phyloP scores from a whole-genome alignment of 2,329 filamentous ascomycete species.

The Colletotrichum agaves region DNA sequence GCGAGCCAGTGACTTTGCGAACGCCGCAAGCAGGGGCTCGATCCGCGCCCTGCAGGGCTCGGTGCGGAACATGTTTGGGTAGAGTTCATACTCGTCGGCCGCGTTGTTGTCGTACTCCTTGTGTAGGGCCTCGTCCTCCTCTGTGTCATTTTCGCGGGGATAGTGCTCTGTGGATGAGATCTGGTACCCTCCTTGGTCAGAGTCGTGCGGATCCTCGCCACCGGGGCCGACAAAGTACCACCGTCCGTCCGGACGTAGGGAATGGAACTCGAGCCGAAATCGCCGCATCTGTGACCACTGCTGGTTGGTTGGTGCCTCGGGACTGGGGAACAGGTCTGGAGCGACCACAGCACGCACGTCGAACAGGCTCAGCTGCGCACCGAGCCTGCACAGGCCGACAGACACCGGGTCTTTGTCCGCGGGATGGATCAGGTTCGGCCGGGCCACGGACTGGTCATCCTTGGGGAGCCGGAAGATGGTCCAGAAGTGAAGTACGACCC shows the following conservation, averaged over 20 bases:
- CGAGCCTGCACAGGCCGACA: conserved; percentile 39
- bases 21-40: conserved; percentile 41
- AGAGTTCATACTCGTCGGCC: conserved; percentile 21
- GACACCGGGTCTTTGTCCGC: conserved; percentile 40
- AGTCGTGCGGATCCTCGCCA: conserved; percentile 39
- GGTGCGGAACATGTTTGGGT: conserved; percentile 40
- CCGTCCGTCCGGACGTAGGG: conserved; percentile 38
- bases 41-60: conserved; percentile 38
- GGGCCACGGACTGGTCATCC: conserved; percentile 31
- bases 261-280: conserved; percentile 40
- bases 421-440: conserved; percentile 39
- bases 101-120: conserved; percentile 27
- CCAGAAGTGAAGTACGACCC: conserved; percentile 38
- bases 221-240: conserved; percentile 43
- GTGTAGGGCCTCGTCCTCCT: conserved; percentile 36
- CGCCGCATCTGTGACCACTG: conserved; percentile 40
- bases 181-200: conserved; percentile 34
- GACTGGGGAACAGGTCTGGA: conserved; percentile 37
- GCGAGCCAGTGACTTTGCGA: conserved; percentile 38
- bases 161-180: conserved; percentile 40
- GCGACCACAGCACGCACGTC: conserved; percentile 41
- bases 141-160: conserved; percentile 35
- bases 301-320: conserved; percentile 15
- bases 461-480: conserved; percentile 7
- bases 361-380: conserved; percentile 37